phyloP scores from a whole-genome alignment of 2,329 filamentous ascomycete genomes.

The Diaporthe destruens region DNA sequence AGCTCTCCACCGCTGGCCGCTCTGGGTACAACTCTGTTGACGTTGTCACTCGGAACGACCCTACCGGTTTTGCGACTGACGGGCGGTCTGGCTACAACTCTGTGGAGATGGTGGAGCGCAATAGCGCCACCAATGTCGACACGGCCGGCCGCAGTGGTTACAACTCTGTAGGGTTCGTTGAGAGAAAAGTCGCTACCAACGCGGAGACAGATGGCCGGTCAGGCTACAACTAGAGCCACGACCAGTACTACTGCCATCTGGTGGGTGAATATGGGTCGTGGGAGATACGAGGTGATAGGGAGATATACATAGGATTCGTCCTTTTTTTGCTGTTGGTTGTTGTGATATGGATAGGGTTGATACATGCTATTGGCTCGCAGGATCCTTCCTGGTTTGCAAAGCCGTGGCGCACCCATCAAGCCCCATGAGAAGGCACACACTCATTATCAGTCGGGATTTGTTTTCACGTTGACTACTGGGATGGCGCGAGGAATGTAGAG shows the following conservation, averaged over 20 bases:
- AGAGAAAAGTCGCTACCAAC: not conserved
- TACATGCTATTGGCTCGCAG: slow-evolving; percentile 3
- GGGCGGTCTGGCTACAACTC: slow-evolving; percentile 12
- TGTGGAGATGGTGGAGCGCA: not conserved
- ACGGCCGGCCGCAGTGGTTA: not conserved
- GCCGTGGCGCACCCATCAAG: not conserved
- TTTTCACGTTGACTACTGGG: not conserved
- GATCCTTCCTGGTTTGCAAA: not conserved
- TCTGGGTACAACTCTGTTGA: slow-evolving; percentile 26
- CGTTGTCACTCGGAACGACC: not conserved
- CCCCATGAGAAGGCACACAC: not conserved
- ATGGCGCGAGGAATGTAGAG: not conserved
- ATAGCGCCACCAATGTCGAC: not conserved
- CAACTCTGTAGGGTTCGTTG: not conserved
- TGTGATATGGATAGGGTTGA: not conserved
- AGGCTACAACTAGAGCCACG: slow-evolving; percentile 5
- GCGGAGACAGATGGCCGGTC: slow-evolving; percentile 12
- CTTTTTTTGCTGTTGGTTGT: not conserved
- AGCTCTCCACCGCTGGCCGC: not conserved
- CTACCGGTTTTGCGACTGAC: not conserved
- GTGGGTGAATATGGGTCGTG: not conserved
- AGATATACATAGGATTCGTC: not conserved
- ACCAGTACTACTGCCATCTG: not conserved
- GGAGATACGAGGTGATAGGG: not conserved
- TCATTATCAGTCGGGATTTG: too few relatives aligned